A percentile compares a stretch with the other conserved stretches of the same genome.
Conservation (phyloP, 768 basidiomycete species). For the Boletus tomentosulus region DNA sequence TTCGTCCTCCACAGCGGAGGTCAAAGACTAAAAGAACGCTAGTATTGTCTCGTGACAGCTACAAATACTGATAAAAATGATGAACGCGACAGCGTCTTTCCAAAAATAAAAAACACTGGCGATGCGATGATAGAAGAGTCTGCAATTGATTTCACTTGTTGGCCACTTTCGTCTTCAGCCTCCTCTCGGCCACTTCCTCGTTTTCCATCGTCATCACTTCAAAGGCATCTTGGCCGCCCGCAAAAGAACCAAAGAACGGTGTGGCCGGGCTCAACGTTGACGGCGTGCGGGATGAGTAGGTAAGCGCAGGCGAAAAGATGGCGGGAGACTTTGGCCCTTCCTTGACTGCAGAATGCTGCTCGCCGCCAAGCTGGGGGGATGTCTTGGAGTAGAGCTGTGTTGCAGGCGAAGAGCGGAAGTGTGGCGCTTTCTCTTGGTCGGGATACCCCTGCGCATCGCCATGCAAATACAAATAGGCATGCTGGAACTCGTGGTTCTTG, state of each 20-base stretch:
- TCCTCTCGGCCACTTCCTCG: conserved; percentile 24
- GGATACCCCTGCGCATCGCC: conserved; percentile 7
- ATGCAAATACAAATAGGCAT: conserved; percentile 24
- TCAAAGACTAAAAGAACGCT: too few species aligned
- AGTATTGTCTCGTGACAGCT: not conserved
- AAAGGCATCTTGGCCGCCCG: conserved; percentile 28
- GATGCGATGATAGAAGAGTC: not conserved
- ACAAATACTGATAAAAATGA: conserved; percentile 5
- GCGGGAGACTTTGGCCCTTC: conserved; percentile 44
- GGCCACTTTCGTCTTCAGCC: conserved; percentile 16
- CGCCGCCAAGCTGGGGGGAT: conserved; percentile 7
- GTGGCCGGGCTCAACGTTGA: conserved; percentile 69
- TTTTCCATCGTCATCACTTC: conserved; percentile 21
- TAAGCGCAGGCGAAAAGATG: conserved; percentile 63
- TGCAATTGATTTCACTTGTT: conserved; percentile 12
- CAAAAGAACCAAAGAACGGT: conserved; percentile 64
- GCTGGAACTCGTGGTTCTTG: conserved; percentile 13
- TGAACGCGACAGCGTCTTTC: conserved; percentile 4
- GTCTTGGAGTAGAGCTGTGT: conserved; percentile 11
- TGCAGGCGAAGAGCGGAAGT: conserved; percentile 9
- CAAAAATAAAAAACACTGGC: conserved; percentile 6
- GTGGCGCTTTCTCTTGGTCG: conserved; percentile 2
- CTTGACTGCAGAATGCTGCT: conserved; percentile 17
- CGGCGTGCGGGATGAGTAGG: conserved; percentile 61
- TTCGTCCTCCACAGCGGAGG: too few species aligned